Evolutionary conservation across 1,284 basidiomycete species (phyloP).

Genomic region (Meripilus lineatus): DNA sequence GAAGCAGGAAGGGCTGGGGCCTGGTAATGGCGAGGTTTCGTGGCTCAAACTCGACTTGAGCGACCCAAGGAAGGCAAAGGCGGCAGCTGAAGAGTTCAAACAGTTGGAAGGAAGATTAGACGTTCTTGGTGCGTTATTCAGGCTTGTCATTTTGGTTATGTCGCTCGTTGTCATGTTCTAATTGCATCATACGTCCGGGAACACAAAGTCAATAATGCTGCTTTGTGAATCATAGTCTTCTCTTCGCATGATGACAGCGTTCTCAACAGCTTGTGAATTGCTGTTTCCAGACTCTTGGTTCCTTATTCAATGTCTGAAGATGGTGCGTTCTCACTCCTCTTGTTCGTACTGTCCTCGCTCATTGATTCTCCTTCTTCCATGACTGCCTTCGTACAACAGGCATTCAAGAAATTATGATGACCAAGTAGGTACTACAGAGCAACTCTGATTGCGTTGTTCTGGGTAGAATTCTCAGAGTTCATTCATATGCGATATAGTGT

Average conservation of each 20-base stretch:
- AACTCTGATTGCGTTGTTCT: no score
- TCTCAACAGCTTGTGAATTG: conserved; percentile 2
- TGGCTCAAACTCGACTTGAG: conserved; percentile 44
- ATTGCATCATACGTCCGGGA: background rate
- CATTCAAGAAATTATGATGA: conserved; percentile 34
- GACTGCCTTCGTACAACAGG: no score
- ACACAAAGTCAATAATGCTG: conserved; percentile 55
- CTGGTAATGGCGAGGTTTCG: conserved; percentile 34
- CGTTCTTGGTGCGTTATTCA: conserved; percentile 43
- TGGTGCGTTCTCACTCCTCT: conserved; percentile 20
- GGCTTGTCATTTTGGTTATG: no score
- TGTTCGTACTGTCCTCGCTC: no score
- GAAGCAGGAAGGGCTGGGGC: conserved; percentile 27
- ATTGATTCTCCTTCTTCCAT: no score
- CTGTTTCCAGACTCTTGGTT: conserved; percentile 16
- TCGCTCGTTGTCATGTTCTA: background rate
- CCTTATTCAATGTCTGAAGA: conserved; percentile 26
- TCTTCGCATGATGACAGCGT: background rate
- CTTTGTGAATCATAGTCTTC: conserved; percentile 28
- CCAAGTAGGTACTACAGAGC: conserved; percentile 40
- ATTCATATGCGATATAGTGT: conserved; percentile 30
- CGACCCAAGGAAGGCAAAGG: conserved; percentile 36
- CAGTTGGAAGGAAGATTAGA: conserved; percentile 44
- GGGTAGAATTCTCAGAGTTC: background rate
- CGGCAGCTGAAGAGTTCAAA: conserved; percentile 43